These are phyloP conservation scores for Torulaspora indica DNA, from an alignment of 805 yeast species.

Conservation along the genomic window DNA sequence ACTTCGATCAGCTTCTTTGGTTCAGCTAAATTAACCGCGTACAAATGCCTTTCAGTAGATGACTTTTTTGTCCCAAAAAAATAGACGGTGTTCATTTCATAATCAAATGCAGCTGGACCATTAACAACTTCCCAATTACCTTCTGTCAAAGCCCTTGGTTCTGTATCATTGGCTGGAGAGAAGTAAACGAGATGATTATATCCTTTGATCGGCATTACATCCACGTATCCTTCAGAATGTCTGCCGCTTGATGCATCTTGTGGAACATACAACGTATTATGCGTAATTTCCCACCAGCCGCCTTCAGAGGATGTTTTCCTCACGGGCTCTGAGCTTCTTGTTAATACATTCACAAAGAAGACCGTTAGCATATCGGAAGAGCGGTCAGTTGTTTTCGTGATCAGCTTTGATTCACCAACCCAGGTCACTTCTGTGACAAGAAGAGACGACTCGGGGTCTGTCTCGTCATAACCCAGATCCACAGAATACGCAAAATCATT, in stretches of 20 bases:
- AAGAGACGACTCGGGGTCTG: constrained; percentile 38
- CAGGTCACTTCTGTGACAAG: constrained; percentile 66
- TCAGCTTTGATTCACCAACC: constrained; percentile 52
- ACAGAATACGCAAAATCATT: constrained; percentile 37
- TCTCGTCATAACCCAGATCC: constrained; percentile 40
- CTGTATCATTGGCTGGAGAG: constrained; percentile 57
- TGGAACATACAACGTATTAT: constrained; percentile 56
- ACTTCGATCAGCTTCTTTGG: constrained; percentile 40
- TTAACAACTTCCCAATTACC: constrained; percentile 92
- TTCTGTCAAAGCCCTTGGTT: constrained; percentile 55
- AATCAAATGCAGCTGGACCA: constrained; percentile 63
- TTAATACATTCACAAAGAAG: constrained; percentile 46
- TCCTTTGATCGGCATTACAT: constrained; percentile 61
- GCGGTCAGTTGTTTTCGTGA: constrained; percentile 59
- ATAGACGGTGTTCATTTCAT: constrained; percentile 44
- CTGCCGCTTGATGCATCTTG: constrained; percentile 43
- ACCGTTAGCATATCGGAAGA: constrained; percentile 62
- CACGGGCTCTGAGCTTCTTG: constrained; percentile 37
- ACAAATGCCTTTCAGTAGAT: constrained; percentile 79
- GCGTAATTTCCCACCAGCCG: constrained; percentile 77
- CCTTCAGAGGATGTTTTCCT: constrained; percentile 50
- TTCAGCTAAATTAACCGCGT: constrained; percentile 53
- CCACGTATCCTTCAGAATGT: constrained; percentile 68
- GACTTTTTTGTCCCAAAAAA: constrained; percentile 72
- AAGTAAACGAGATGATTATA: constrained; percentile 78